Conservation (phyloP, 768 basidiomycete species). For the Panellus pusillus region DNA sequence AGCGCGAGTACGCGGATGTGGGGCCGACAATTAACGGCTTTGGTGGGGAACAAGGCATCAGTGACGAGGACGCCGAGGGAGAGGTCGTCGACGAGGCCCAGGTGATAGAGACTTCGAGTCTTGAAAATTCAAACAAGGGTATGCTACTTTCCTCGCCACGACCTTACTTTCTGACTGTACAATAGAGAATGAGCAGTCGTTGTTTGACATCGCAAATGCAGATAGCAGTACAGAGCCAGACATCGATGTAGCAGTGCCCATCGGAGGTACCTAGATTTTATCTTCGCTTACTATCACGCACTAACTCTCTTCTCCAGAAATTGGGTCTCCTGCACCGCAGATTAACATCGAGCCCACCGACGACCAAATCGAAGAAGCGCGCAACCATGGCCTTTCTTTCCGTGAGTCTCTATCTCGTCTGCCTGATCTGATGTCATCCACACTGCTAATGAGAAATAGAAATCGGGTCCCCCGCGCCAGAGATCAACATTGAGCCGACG, state of each 20-base stretch:
- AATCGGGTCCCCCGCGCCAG: conserved; percentile 14
- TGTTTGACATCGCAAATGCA: conserved; percentile 14
- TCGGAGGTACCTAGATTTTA: neutral
- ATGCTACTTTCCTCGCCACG: neutral
- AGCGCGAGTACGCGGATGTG: neutral
- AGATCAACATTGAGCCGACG: conserved; percentile 21
- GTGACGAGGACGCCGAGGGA: conserved; percentile 17
- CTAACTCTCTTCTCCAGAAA: neutral
- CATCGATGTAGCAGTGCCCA: neutral
- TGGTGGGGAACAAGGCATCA: neutral
- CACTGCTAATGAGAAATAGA: neutral
- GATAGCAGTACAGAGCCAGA: conserved; percentile 2
- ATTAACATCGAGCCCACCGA: conserved; percentile 15
- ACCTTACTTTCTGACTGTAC: neutral
- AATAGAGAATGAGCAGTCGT: conserved; percentile 12
- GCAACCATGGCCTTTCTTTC: conserved; percentile 14
- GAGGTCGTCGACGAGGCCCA: conserved; percentile 7
- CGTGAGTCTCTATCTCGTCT: neutral
- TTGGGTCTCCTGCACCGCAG: conserved; percentile 17
- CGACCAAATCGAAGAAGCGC: conserved; percentile 21
- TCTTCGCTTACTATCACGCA: neutral
- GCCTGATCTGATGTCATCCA: neutral
- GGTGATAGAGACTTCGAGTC: conserved; percentile 7
- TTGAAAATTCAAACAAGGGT: conserved; percentile 18
- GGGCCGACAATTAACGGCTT: neutral